Evolutionary conservation across 2,329 filamentous ascomycete species (phyloP), one percentile per base, ranked within the genome.

Genomic region (Diaporthe amygdali): DNA sequence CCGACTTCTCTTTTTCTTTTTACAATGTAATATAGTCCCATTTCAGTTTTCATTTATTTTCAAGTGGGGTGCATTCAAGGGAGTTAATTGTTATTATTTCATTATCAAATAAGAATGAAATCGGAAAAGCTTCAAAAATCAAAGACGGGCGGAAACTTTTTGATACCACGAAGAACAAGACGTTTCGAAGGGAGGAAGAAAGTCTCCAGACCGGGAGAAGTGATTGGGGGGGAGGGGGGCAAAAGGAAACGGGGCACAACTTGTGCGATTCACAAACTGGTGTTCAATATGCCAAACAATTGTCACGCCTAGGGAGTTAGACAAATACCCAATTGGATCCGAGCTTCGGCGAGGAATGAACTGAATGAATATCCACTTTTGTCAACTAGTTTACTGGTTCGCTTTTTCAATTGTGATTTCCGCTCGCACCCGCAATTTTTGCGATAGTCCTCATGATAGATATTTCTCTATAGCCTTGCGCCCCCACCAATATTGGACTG

Each of bases 311-410:
- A 44, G 59, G 41, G 59, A 64, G 59, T 64, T 64, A 64, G 59
- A 64, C 59, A 64, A 64, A 64, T 64, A 64, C 59, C 59, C 59
- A n/a, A n/a, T n/a, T n/a, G n/a, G n/a, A 64, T 63, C 59, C 41
- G 8, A 64, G 44, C 59, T 34, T 49, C 44, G 44, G 44, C 59
- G 37, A 49, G 59, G 59, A 64, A 64, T 49, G 59, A 64, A 30
- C 59, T 64, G 59, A 64, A 64, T 64, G 59, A 64, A 64, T 64
- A 64, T 64, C 44, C 44, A 64, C 59, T 46, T 64, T 44, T 49
- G 14, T 37, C 41, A 49, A 25, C 30, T 25, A 51, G n/a, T 5
- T 1, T 47, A 63, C 27, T 25, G 34, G 12, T 7, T 20, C 34
- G 12, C 17, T 12, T 12, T n/a, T 55, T 34, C 27, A 7, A 25